phyloP scores from a whole-genome alignment of 2,329 filamentous ascomycete genomes.

The Alternaria dauci region DNA sequence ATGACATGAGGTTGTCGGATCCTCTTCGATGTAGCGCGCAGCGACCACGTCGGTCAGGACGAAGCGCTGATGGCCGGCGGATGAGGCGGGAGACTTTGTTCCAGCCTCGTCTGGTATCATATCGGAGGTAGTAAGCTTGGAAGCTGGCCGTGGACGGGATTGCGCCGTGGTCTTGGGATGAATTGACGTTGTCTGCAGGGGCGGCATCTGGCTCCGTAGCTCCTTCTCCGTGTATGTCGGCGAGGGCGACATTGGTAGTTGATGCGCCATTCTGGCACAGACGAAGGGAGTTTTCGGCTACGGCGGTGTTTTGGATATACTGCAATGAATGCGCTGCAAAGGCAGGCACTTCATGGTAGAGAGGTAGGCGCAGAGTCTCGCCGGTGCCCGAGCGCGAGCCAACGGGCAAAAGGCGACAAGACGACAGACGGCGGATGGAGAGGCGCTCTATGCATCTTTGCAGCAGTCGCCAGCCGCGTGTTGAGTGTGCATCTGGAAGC shows the following conservation, averaged over 20 bases:
- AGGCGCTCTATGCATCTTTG: slow-evolving; percentile 33
- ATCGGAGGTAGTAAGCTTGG: slow-evolving; percentile 22
- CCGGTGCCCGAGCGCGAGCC: slow-evolving; percentile 27
- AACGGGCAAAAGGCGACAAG: slow-evolving; percentile 19
- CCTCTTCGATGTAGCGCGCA: slow-evolving; percentile 80
- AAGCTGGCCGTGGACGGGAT: slow-evolving; percentile 20
- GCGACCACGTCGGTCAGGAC: slow-evolving; percentile 73
- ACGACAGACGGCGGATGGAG: slow-evolving; percentile 3
- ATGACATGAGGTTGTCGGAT: slow-evolving; percentile 68
- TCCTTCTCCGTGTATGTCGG: slow-evolving; percentile 37
- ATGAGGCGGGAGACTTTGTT: slow-evolving; percentile 31
- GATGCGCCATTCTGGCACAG: slow-evolving; percentile 29
- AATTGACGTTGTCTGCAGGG: slow-evolving; percentile 33
- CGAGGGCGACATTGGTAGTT: slow-evolving; percentile 27
- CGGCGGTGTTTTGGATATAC: slow-evolving; percentile 10
- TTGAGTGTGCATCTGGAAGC: slow-evolving; percentile 16
- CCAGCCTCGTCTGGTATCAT: slow-evolving; percentile 22
- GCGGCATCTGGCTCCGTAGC: slow-evolving; percentile 39
- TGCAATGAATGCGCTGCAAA: slow-evolving; percentile 7
- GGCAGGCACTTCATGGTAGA: slow-evolving; percentile 30
- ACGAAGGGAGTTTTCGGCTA: not conserved
- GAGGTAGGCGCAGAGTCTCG: slow-evolving; percentile 28
- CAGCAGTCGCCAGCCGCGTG: slow-evolving; percentile 7
- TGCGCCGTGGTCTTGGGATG: slow-evolving; percentile 27
- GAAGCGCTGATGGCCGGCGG: slow-evolving; percentile 61